phyloP scores from a whole-genome alignment of 2,329 filamentous ascomycete species.

The Ophiostoma sp. region DNA sequence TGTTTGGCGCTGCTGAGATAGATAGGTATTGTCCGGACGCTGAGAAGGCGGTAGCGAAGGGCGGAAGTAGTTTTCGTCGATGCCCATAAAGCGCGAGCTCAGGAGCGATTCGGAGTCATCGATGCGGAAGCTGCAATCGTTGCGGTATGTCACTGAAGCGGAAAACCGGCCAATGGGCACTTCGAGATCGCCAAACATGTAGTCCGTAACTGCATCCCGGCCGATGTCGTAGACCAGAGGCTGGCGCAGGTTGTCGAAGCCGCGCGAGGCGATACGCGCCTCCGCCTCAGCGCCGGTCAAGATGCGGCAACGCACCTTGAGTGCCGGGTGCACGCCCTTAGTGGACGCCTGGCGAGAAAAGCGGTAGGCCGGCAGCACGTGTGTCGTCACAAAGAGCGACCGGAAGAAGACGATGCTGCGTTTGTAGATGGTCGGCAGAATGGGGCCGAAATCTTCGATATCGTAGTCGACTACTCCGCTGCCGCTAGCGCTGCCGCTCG shows the following conservation, averaged over 20 bases:
- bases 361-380: conserved; percentile 83
- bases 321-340: conserved; percentile 65
- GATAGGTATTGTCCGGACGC: conserved; percentile 41
- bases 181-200: conserved; percentile 79
- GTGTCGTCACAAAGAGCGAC: conserved; percentile 78
- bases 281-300: conserved; percentile 56
- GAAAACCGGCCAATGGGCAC: conserved; percentile 83
- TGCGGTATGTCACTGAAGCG: conserved; percentile 79
- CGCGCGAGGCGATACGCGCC: conserved; percentile 46
- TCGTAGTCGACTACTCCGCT: conserved; percentile 39
- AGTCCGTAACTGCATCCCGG: conserved; percentile 68
- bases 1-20: neutral
- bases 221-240: conserved; percentile 62
- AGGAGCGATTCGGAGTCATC: conserved; percentile 88
- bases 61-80: conserved; percentile 83
- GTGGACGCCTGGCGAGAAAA: conserved; percentile 71
- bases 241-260: conserved; percentile 68
- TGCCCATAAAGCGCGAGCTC: conserved; percentile 89
- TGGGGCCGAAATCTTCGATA: conserved; percentile 59
- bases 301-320: conserved; percentile 81
- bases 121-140: conserved; percentile 85
- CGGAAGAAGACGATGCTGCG: conserved; percentile 94
- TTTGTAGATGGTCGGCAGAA: conserved; percentile 89
- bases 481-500: neutral
- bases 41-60: conserved; percentile 64